Evolutionary conservation across 805 yeast species (phyloP).

Genomic region (Candida anglica): DNA sequence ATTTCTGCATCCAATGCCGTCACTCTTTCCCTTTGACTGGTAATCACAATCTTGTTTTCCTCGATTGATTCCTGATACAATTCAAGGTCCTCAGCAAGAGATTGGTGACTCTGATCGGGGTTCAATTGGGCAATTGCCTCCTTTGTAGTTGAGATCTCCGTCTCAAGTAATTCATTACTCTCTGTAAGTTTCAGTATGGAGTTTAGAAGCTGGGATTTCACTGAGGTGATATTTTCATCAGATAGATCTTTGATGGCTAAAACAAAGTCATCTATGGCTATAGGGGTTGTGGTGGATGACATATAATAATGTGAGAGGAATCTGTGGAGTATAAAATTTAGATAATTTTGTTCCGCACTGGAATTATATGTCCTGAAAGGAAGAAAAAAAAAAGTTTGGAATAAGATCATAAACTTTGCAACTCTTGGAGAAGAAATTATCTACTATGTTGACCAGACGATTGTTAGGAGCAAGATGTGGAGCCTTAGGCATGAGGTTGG

Average conservation of each 20-base stretch:
- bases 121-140: constrained; percentile 9
- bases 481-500: too few species aligned
- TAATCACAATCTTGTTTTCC: constrained; percentile 55
- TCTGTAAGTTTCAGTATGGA: constrained; percentile 46
- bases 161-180: constrained; percentile 46
- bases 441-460: too few species aligned
- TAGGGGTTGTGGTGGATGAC: constrained; percentile 21
- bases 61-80: constrained; percentile 51
- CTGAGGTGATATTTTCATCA: constrained; percentile 25
- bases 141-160: constrained; percentile 29
- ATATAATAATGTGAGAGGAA: too few species aligned
- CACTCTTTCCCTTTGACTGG: constrained; percentile 46
- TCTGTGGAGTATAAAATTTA: too few species aligned
- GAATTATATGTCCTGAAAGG: too few species aligned
- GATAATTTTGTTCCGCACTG: too few species aligned
- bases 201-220: constrained; percentile 19
- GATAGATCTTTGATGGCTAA: constrained; percentile 52
- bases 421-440: too few species aligned
- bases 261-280: constrained; percentile 40
- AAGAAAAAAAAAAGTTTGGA: too few species aligned
- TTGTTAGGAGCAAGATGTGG: too few species aligned
- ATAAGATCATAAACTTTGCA: too few species aligned
- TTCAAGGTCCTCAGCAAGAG: constrained; percentile 41
- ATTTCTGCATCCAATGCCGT: constrained; percentile 46
- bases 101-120: constrained; percentile 14